Conservation (phyloP, 2,329 filamentous ascomycete species). For the Aspergillus brunneoviolaceus region DNA sequence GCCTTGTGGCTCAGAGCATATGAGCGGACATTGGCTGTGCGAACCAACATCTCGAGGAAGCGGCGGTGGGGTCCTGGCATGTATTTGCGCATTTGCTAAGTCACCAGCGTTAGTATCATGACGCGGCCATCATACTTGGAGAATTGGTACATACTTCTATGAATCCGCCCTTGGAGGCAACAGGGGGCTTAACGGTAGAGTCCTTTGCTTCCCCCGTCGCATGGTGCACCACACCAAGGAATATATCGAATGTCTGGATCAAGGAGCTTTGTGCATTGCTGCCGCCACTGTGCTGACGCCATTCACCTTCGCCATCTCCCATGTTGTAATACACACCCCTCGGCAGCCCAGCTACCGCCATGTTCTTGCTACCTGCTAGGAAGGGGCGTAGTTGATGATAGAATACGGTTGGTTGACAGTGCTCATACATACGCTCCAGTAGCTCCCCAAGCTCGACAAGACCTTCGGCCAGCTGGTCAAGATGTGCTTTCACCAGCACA, state of each 20-base stretch:
- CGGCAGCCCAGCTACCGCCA: constrained; percentile 52
- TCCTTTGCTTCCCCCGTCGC: constrained; percentile 32
- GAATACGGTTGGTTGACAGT: constrained; percentile 50
- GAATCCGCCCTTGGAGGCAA: constrained; percentile 7
- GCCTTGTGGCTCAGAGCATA: constrained; percentile 41
- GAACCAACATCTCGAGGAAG: constrained; percentile 50
- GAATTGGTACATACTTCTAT: constrained; percentile 10
- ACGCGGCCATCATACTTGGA: background rate
- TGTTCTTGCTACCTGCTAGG: constrained; percentile 55
- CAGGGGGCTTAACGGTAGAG: constrained; percentile 5
- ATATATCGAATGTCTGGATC: constrained; percentile 55
- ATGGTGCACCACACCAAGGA: constrained; percentile 51
- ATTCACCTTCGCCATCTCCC: constrained; percentile 49
- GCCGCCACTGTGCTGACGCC: constrained; percentile 53
- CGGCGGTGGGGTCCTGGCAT: constrained; percentile 55
- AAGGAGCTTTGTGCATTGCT: constrained; percentile 58
- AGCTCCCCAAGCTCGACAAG: constrained; percentile 44
- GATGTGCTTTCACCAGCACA: constrained; percentile 37
- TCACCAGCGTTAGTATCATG: constrained; percentile 12
- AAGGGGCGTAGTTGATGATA: constrained; percentile 55
- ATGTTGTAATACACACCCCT: constrained; percentile 55
- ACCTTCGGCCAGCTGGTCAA: constrained; percentile 43
- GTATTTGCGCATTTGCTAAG: constrained; percentile 53
- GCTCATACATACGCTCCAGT: constrained; percentile 53
- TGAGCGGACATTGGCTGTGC: constrained; percentile 47